Evolutionary conservation across 2,329 filamentous ascomycete genomes (phyloP).

Genomic region (Seiridium cupressi): DNA sequence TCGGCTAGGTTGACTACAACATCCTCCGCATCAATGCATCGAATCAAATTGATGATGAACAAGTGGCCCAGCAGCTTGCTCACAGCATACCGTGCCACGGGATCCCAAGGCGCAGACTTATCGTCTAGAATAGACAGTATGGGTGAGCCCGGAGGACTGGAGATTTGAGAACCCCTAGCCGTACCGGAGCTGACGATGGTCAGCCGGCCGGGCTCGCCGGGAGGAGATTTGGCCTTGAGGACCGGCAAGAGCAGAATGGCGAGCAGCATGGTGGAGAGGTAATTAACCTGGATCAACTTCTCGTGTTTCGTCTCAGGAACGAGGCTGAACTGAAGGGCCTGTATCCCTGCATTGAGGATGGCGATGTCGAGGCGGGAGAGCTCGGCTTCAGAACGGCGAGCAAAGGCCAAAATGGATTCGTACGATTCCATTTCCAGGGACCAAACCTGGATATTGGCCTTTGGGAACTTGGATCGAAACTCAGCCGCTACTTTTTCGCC

Average conservation of each 20-base stretch:
- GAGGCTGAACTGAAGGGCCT: conserved; percentile 14
- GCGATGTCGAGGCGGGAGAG: conserved; percentile 40
- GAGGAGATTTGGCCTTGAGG: conserved; percentile 14
- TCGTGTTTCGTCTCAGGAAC: conserved; percentile 34
- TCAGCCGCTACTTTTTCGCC: conserved; percentile 35
- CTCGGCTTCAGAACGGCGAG: conserved; percentile 20
- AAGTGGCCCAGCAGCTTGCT: conserved; percentile 14
- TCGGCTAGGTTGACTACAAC: neutral
- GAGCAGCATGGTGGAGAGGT: conserved; percentile 32
- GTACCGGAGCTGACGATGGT: conserved; percentile 25
- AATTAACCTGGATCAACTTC: conserved; percentile 38
- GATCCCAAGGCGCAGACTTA: conserved; percentile 8
- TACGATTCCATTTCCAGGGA: conserved; percentile 41
- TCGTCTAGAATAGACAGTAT: conserved; percentile 12
- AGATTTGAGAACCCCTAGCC: conserved; percentile 12
- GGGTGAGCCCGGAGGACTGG: conserved; percentile 12
- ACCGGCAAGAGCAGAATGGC: conserved; percentile 29
- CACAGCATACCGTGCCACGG: conserved; percentile 15
- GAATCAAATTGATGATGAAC: neutral
- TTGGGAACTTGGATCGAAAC: conserved; percentile 27
- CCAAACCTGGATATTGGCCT: conserved; percentile 39
- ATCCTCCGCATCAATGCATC: neutral
- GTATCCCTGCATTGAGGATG: conserved; percentile 42
- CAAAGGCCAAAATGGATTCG: conserved; percentile 38
- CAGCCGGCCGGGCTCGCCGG: conserved; percentile 12